A percentile compares a stretch with the other conserved stretches of the same genome.
These are phyloP conservation scores for Cordia subcordata DNA, from an alignment of 257 asterid species.

Conservation along the genomic window DNA sequence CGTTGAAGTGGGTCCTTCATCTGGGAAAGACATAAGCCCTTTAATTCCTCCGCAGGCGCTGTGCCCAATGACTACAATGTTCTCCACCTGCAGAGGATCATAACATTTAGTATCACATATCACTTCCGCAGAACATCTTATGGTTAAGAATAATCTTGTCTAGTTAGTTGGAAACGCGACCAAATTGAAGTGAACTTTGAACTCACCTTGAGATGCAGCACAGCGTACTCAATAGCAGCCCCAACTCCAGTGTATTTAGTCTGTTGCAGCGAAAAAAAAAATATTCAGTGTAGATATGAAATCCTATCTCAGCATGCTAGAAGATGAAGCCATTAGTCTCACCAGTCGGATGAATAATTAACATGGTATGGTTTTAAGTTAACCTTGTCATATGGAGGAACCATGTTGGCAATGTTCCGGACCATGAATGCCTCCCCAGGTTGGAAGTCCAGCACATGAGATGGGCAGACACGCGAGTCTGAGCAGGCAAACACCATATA, in stretches of 20 bases:
- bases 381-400: slow-evolving; percentile 85
- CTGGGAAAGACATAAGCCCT: slow-evolving; percentile 87
- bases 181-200: neutral
- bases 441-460: slow-evolving; percentile 66
- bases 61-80: slow-evolving; percentile 90
- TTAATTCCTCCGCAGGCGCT: slow-evolving; percentile 96
- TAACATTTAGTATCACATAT: neutral
- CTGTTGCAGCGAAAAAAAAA: slow-evolving; percentile 31
- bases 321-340: neutral
- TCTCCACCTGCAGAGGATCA: slow-evolving; percentile 42
- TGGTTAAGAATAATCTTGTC: too few species aligned
- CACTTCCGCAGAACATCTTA: neutral
- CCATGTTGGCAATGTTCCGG: slow-evolving; percentile 87
- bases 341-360: neutral
- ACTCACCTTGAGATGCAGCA: slow-evolving; percentile 75
- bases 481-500: slow-evolving; percentile 89
- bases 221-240: slow-evolving; percentile 83
- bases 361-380: neutral
- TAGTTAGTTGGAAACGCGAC: too few species aligned
- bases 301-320: neutral
- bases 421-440: slow-evolving; percentile 94
- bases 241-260: slow-evolving; percentile 65
- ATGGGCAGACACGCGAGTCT: slow-evolving; percentile 94
- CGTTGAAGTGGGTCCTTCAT: slow-evolving; percentile 68
- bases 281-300: too few species aligned